Percentiles rank a stretch among this genome's conserved stretches.
These are phyloP conservation scores for Alternaria brassicicola DNA, from an alignment of 2,329 filamentous ascomycete species.

Conservation along the genomic window DNA sequence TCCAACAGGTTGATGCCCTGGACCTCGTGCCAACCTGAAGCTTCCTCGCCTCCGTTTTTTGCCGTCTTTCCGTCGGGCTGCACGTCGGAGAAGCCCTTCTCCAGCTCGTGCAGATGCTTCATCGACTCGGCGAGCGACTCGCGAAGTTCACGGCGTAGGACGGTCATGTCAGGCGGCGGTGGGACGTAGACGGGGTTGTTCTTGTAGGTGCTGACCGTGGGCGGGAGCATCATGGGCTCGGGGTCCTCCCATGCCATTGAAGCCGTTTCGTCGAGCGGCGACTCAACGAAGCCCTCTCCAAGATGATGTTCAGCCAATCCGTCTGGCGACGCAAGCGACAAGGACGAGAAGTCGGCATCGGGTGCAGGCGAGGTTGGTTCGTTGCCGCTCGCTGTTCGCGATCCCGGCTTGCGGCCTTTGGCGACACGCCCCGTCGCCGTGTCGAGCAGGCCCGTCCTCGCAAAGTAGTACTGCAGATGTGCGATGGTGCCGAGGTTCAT, in stretches of 20 bases:
- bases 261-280: constrained; percentile 60
- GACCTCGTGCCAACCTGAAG: constrained; percentile 79
- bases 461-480: constrained; percentile 98
- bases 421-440: constrained; percentile 88
- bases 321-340: constrained; percentile 34
- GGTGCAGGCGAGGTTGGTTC: constrained; percentile 35
- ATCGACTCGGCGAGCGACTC: constrained; percentile 72
- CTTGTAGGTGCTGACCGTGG: constrained; percentile 94
- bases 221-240: constrained; percentile 85
- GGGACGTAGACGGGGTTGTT: constrained; percentile 80
- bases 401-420: constrained; percentile 64
- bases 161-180: constrained; percentile 80
- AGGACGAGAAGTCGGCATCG: constrained; percentile 34
- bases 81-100: constrained; percentile 37
- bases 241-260: constrained; percentile 61
- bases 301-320: constrained; percentile 37
- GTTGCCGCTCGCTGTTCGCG: constrained; percentile 41
- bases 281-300: constrained; percentile 55
- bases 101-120: constrained; percentile 68
- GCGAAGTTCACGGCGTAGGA: constrained; percentile 74
- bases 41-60: constrained; percentile 35
- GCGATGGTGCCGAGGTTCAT: constrained; percentile 96
- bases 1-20: constrained; percentile 93
- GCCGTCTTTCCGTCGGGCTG: constrained; percentile 12
- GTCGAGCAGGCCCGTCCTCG: constrained; percentile 88